Evolutionary conservation across 352 stramenopile species (phyloP).

Genomic region (Aphanomyces euteiches): DNA sequence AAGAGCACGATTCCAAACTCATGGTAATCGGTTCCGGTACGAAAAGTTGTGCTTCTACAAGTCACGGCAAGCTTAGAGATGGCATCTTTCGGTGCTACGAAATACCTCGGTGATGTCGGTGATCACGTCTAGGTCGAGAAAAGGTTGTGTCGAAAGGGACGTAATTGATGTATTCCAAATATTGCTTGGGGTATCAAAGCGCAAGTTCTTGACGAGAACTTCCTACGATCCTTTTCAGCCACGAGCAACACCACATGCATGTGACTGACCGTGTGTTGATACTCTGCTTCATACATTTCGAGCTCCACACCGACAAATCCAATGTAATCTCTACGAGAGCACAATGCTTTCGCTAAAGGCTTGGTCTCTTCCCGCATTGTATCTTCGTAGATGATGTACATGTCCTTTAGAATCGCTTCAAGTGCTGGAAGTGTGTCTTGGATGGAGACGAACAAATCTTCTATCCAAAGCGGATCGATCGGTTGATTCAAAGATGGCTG

Average conservation of each 20-base stretch:
- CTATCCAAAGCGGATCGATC: slow-evolving; percentile 64
- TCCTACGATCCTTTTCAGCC: slow-evolving; percentile 37
- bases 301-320: slow-evolving; percentile 68
- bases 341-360: slow-evolving; percentile 32
- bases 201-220: slow-evolving; percentile 54
- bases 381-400: slow-evolving; percentile 50
- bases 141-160: slow-evolving; percentile 76
- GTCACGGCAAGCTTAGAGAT: no score
- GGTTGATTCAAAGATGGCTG: slow-evolving; percentile 1
- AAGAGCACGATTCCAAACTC: slow-evolving; percentile 12
- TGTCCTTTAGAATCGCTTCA: slow-evolving; percentile 48
- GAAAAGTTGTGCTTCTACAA: slow-evolving; percentile 29
- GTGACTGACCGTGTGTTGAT: slow-evolving; percentile 66
- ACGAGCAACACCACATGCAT: no score
- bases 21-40: slow-evolving; percentile 19
- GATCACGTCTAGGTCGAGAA: slow-evolving; percentile 44
- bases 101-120: slow-evolving; percentile 27
- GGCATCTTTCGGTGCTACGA: no score
- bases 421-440: slow-evolving; percentile 48
- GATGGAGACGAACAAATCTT: slow-evolving; percentile 65
- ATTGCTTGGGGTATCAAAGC: slow-evolving; percentile 66
- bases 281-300: slow-evolving; percentile 72
- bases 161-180: slow-evolving; percentile 73
- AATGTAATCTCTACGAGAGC: slow-evolving; percentile 52
- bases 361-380: slow-evolving; percentile 32